Percentiles rank a stretch among this genome's conserved stretches.
phyloP scores from a whole-genome alignment of 1,139 yeast species.

The Debaryomyces singareniensis region DNA sequence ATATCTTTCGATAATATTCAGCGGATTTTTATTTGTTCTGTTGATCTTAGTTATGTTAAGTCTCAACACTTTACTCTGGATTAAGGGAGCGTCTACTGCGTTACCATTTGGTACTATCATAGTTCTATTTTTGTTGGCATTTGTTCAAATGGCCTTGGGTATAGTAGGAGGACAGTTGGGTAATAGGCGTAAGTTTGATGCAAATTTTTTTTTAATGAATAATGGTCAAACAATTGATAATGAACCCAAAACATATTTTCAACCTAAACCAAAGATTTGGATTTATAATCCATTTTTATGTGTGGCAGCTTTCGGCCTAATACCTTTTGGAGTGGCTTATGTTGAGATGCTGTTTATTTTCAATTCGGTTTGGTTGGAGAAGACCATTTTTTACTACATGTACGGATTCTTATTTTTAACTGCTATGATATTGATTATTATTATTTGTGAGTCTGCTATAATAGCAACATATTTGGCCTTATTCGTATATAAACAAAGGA shows the following conservation, averaged over 20 bases:
- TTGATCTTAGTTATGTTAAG: conserved; percentile 47
- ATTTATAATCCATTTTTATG: conserved; percentile 19
- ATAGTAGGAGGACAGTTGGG: conserved; percentile 65
- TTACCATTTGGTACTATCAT: conserved; percentile 71
- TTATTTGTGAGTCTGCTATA: conserved; percentile 69
- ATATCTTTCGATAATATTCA: conserved; percentile 44
- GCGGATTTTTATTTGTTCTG: conserved; percentile 57
- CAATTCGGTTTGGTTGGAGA: conserved; percentile 75
- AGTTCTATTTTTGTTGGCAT: conserved; percentile 50
- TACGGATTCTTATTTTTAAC: conserved; percentile 72
- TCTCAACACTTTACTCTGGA: conserved; percentile 69
- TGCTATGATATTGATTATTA: conserved; percentile 49
- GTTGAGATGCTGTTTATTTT: conserved; percentile 72
- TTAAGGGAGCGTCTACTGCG: conserved; percentile 68
- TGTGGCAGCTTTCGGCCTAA: conserved; percentile 48
- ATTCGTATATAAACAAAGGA: conserved; percentile 50
- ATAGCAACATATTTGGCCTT: conserved; percentile 63
- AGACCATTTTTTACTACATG: conserved; percentile 71
- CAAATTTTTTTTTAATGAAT: conserved; percentile 11
- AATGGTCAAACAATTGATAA: conserved; percentile 2
- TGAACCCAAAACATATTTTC: conserved; percentile 1
- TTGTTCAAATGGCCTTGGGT: conserved; percentile 70
- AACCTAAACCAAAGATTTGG: conserved; percentile 7
- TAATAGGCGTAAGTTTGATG: conserved; percentile 25
- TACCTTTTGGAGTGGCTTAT: conserved; percentile 77